A percentile compares a stretch with the other conserved stretches of the same genome.
Conservation (phyloP, 1,284 basidiomycete species). For the Pascua sp. region DNA sequence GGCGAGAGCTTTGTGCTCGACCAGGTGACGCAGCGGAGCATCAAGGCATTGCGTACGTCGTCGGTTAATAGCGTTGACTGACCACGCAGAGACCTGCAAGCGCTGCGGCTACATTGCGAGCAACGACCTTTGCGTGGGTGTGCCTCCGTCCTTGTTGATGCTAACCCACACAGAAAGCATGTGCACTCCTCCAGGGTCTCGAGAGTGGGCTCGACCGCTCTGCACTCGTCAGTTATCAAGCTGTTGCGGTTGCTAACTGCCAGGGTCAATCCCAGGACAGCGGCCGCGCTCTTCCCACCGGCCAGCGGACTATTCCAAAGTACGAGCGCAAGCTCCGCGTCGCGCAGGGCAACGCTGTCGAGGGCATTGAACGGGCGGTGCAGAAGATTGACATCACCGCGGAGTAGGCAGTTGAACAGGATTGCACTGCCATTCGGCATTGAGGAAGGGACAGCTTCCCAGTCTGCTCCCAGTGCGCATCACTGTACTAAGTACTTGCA, state of each 20-base stretch:
- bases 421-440: no score
- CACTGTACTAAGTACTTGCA: not conserved
- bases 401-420: constrained; percentile 5
- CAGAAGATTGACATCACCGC: constrained; percentile 24
- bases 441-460: no score
- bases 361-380: constrained; percentile 40
- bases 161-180: constrained; percentile 62
- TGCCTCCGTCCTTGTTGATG: not conserved
- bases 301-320: constrained; percentile 46
- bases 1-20: constrained; percentile 82
- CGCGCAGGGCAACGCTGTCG: constrained; percentile 13
- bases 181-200: constrained; percentile 82
- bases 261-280: not conserved
- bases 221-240: constrained; percentile 55
- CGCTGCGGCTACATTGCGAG: constrained; percentile 91
- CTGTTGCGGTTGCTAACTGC: not conserved
- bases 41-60: constrained; percentile 71
- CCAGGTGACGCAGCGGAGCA: constrained; percentile 69
- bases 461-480: no score
- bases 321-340: constrained; percentile 36
- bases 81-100: constrained; percentile 70
- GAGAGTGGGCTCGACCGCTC: constrained; percentile 67
- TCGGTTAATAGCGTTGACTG: not conserved
- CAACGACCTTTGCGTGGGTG: constrained; percentile 68
- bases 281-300: constrained; percentile 28